Percentiles rank a stretch among this genome's conserved stretches.
Conservation (phyloP, 2,329 filamentous ascomycete species). For the Neofusicoccum cordaticola region DNA sequence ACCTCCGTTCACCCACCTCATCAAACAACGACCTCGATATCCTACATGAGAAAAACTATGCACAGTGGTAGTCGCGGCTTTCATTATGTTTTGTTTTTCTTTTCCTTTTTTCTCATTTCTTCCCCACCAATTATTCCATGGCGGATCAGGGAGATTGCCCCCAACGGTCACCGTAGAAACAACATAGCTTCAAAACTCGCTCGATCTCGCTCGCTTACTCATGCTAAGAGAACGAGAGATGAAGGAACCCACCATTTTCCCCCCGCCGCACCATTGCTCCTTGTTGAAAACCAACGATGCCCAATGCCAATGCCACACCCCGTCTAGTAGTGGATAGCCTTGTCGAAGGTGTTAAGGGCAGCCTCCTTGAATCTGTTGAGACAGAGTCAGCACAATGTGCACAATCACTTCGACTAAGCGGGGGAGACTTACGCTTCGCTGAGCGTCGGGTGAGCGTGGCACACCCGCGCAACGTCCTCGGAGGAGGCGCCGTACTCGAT, state of each 20-base stretch:
- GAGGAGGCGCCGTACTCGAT: slow-evolving; percentile 94
- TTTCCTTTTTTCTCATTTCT: neutral
- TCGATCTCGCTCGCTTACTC: slow-evolving; percentile 4
- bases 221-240: neutral
- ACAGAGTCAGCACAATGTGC: neutral
- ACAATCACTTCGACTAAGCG: neutral
- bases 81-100: neutral
- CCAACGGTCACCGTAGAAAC: neutral
- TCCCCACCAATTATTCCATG: neutral
- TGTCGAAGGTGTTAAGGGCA: slow-evolving; percentile 93
- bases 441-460: slow-evolving; percentile 93
- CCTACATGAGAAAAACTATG: slow-evolving; percentile 7
- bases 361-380: slow-evolving; percentile 80
- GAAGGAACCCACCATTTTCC: slow-evolving; percentile 5
- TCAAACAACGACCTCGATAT: neutral
- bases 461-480: slow-evolving; percentile 71
- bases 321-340: slow-evolving; percentile 84
- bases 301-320: neutral
- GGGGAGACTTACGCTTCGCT: slow-evolving; percentile 65
- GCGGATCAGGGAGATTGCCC: no score
- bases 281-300: neutral
- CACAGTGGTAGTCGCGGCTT: slow-evolving; percentile 1
- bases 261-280: neutral
- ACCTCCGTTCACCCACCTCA: neutral
- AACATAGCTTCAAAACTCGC: neutral